phyloP scores from a whole-genome alignment of 768 basidiomycete species.

The Auriscalpium orientale region DNA sequence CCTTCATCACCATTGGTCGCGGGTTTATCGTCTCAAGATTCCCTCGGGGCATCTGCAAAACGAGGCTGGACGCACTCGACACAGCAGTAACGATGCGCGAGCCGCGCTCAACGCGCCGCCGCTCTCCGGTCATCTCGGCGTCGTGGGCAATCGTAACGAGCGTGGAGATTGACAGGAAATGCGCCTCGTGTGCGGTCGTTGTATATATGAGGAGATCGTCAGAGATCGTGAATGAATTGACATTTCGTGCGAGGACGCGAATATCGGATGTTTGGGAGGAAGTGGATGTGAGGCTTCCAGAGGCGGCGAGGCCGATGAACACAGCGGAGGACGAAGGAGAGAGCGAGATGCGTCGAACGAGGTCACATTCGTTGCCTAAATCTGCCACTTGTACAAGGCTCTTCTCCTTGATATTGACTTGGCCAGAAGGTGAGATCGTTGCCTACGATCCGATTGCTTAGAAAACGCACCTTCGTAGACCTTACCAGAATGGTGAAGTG shows the following conservation, averaged over 20 bases:
- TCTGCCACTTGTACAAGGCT: conserved; percentile 1
- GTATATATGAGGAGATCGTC: conserved; percentile 81
- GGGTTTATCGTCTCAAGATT: conserved; percentile 96
- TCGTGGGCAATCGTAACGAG: conserved; percentile 17
- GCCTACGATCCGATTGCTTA: neutral
- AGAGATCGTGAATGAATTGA: conserved; percentile 66
- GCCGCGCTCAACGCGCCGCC: conserved; percentile 81
- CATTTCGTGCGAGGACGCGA: conserved; percentile 39
- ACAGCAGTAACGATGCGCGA: conserved; percentile 84
- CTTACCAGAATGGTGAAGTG: conserved; percentile 7
- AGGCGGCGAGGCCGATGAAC: conserved; percentile 8
- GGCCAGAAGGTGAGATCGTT: neutral
- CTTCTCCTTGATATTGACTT: conserved; percentile 2
- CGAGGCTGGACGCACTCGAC: conserved; percentile 80
- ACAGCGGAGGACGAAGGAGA: neutral
- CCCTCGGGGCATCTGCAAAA: conserved; percentile 96
- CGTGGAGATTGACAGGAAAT: conserved; percentile 53
- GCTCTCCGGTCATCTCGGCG: conserved; percentile 41
- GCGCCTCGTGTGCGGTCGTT: conserved; percentile 72
- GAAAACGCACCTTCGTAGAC: conserved; percentile 8
- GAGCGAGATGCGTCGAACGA: neutral
- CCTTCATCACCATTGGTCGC: conserved; percentile 80
- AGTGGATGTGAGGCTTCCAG: conserved; percentile 2
- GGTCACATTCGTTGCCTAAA: conserved; percentile 7
- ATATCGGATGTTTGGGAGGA: conserved; percentile 9